Conservation (phyloP, 257 asterid species). For the Scutellaria barbata region DNA sequence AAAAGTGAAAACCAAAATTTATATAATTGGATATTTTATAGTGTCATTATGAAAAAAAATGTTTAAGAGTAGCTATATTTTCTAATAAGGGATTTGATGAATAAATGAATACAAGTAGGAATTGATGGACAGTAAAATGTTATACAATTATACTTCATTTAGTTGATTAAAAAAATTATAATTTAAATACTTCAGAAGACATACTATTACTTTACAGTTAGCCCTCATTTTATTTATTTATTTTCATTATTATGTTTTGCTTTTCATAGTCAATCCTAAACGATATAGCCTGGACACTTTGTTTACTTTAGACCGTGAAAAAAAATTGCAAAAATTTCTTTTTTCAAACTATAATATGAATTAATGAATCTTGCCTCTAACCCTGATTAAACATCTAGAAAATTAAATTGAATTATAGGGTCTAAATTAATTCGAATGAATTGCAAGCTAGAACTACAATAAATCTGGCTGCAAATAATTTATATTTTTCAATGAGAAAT, state of each 20-base stretch:
- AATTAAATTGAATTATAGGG: not conserved
- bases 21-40: no score
- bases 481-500: slow-evolving; percentile 25
- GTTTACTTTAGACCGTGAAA: not conserved
- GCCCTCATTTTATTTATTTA: not conserved
- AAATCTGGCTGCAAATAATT: slow-evolving; percentile 10
- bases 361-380: not conserved
- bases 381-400: not conserved
- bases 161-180: no score
- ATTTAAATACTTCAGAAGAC: not conserved
- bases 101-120: no score
- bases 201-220: not conserved
- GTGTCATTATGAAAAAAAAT: no score
- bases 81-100: no score
- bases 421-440: not conserved
- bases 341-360: not conserved
- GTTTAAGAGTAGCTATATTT: no score
- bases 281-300: not conserved
- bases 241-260: not conserved
- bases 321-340: not conserved
- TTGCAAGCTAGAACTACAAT: slow-evolving; percentile 1
- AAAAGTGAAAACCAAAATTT: no score
- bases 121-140: no score
- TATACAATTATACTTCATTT: no score
- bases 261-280: slow-evolving; percentile 1